phyloP scores from a whole-genome alignment of 1,284 basidiomycete genomes.

The Moesziomyces sp. region DNA sequence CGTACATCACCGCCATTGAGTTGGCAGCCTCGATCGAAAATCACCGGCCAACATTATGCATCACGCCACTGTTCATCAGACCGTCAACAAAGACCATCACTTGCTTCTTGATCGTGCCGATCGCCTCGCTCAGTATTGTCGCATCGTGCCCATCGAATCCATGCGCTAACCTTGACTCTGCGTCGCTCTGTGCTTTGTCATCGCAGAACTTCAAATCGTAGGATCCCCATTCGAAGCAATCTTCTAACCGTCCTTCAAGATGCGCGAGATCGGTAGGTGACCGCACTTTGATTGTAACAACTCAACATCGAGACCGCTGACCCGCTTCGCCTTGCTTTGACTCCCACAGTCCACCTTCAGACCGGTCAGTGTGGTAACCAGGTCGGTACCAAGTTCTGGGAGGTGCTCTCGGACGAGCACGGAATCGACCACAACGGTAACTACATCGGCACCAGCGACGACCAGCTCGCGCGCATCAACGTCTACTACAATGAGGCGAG shows the following conservation, averaged over 20 bases:
- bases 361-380: conserved; percentile 69
- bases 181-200: neutral
- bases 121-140: neutral
- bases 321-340: neutral
- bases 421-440: conserved; percentile 88
- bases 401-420: conserved; percentile 95
- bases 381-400: conserved; percentile 92
- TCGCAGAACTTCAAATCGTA: conserved; percentile 1
- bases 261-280: conserved; percentile 55
- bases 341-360: conserved; percentile 64
- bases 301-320: conserved; percentile 1
- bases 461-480: conserved; percentile 93
- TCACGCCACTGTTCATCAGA: no score
- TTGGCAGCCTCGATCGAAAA: no score
- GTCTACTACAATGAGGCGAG: conserved; percentile 68
- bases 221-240: conserved; percentile 16
- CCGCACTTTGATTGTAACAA: neutral
- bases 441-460: conserved; percentile 91
- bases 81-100: neutral
- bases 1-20: no score
- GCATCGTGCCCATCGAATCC: neutral
- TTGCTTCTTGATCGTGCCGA: neutral
- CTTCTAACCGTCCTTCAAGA: conserved; percentile 41
- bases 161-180: neutral
- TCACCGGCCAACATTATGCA: no score